A percentile compares a stretch with the other conserved stretches of the same genome.
Evolutionary conservation across 805 yeast species (phyloP).

Genomic region (Yamadazyma ubonensis): DNA sequence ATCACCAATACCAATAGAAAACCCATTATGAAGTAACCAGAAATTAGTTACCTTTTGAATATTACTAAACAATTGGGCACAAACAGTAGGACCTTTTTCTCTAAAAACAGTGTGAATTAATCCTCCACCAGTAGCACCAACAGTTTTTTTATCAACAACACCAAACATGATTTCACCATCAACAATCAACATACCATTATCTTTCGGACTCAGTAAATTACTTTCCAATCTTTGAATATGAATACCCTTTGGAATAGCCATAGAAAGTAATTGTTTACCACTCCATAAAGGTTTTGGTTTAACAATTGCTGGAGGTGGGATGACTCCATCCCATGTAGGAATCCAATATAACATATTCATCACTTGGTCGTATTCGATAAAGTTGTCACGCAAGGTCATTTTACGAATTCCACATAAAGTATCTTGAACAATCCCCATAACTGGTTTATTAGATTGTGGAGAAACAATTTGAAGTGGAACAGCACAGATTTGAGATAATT

Average conservation of each 20-base stretch:
- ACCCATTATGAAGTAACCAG: conserved; percentile 96
- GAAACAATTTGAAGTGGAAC: conserved; percentile 97
- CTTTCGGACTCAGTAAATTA: conserved; percentile 80
- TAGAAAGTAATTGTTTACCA: conserved; percentile 90
- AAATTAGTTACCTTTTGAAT: conserved; percentile 93
- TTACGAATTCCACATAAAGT: conserved; percentile 96
- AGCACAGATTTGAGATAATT: conserved; percentile 89
- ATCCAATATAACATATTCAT: conserved; percentile 98
- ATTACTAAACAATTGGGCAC: conserved; percentile 88
- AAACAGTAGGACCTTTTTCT: conserved; percentile 90
- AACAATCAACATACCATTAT: conserved; percentile 91
- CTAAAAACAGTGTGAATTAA: conserved; percentile 95
- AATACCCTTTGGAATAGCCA: conserved; percentile 94
- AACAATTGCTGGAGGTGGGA: conserved; percentile 90
- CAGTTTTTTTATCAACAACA: conserved; percentile 96
- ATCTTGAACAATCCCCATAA: conserved; percentile 99
- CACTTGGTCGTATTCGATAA: conserved; percentile 88
- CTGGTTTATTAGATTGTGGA: conserved; percentile 98
- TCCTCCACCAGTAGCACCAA: conserved; percentile 98
- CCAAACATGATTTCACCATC: conserved; percentile 98
- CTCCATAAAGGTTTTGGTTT: conserved; percentile 98
- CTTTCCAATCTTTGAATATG: conserved; percentile 91
- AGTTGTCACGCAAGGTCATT: conserved; percentile 87
- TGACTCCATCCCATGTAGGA: conserved; percentile 97
- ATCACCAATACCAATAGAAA: conserved; percentile 99